phyloP scores from a whole-genome alignment of 2,329 filamentous ascomycete species.

The Exophiala dermatitidis region DNA sequence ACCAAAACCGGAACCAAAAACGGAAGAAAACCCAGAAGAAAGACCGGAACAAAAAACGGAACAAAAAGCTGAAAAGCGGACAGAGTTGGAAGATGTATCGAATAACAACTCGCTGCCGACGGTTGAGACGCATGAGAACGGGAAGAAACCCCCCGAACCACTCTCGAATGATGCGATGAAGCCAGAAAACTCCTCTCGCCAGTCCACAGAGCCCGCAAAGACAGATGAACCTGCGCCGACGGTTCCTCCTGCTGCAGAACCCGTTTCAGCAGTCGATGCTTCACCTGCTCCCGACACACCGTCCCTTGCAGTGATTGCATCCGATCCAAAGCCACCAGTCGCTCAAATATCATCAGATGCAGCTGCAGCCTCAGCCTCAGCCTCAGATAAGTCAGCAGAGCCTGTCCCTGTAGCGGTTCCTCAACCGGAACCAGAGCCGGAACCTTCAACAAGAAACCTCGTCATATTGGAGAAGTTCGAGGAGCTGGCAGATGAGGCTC shows the following conservation, averaged over 20 bases:
- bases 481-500: slow-evolving; percentile 48
- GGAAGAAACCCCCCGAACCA: neutral
- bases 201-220: neutral
- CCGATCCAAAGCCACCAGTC: neutral
- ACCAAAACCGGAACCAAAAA: neutral
- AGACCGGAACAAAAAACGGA: neutral
- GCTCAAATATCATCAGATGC: too few relatives aligned
- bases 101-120: neutral
- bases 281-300: neutral
- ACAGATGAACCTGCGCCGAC: neutral
- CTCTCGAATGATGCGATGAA: slow-evolving; percentile 1
- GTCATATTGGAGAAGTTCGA: slow-evolving; percentile 55
- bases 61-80: too few relatives aligned
- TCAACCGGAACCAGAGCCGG: slow-evolving; percentile 32
- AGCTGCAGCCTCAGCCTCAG: too few relatives aligned
- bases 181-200: neutral
- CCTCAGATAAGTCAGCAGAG: too few relatives aligned
- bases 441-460: slow-evolving; percentile 50
- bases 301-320: neutral
- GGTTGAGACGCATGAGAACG: neutral
- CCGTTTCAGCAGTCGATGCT: neutral
- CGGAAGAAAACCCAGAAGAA: neutral
- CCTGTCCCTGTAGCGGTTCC: neutral
- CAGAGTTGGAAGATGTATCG: neutral
- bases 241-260: neutral